These are phyloP conservation scores for Venturia pyrina DNA, from an alignment of 2,329 filamentous ascomycete species.

Conservation along the genomic window DNA sequence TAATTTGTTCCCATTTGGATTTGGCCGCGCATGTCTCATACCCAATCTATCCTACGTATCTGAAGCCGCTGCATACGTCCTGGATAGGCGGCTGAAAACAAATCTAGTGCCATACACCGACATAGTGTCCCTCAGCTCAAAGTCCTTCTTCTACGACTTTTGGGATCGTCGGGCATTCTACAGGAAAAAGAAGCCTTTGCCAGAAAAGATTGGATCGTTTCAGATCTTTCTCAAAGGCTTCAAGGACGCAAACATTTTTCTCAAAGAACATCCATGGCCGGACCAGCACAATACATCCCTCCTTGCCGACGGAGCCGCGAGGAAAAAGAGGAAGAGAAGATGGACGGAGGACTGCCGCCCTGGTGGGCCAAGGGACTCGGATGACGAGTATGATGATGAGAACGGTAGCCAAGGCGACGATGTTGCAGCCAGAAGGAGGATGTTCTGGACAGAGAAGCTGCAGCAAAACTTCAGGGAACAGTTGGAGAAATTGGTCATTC, in stretches of 20 bases:
- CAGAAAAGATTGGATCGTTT: constrained; percentile 88
- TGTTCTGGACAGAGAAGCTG: constrained; percentile 77
- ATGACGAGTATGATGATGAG: constrained; percentile 43
- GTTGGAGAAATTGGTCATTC: constrained; percentile 89
- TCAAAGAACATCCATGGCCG: constrained; percentile 93
- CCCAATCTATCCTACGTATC: constrained; percentile 97
- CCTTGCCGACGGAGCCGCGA: constrained; percentile 56
- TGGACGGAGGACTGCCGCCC: constrained; percentile 82
- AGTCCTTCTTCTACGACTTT: constrained; percentile 96
- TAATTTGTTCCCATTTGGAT: constrained; percentile 95
- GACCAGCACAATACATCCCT: constrained; percentile 56
- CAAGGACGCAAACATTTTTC: constrained; percentile 92
- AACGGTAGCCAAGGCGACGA: constrained; percentile 20
- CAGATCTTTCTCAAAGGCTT: constrained; percentile 96
- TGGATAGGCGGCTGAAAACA: constrained; percentile 82
- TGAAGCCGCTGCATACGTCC: constrained; percentile 90
- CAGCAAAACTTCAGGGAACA: constrained; percentile 93
- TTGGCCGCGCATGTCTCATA: constrained; percentile 88
- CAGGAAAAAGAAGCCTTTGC: constrained; percentile 75
- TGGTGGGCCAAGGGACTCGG: constrained; percentile 48
- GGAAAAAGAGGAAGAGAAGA: constrained; percentile 50
- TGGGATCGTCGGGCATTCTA: constrained; percentile 89
- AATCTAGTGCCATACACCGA: constrained; percentile 94
- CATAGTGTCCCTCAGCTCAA: constrained; percentile 86
- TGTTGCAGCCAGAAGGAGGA: constrained; percentile 37